Base-by-base conservation (phyloP, 768 basidiomycete genomes). In the Boletus huronensis region DNA sequence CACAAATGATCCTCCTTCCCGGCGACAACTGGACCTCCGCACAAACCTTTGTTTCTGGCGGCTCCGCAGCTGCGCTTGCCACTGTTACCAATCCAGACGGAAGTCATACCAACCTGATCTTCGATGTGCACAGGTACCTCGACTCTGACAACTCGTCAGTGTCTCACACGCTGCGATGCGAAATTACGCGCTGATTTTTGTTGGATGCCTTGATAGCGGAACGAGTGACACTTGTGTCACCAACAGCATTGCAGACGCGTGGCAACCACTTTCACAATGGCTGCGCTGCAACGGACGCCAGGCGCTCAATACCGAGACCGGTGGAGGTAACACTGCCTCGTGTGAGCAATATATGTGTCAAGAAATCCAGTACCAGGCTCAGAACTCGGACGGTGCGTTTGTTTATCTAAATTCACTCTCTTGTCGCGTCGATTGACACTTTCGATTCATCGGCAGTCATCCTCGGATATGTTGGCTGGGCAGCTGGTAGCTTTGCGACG, bases 231-330 rank as follows among this genome's bases (percentile, higher is more conserved):
- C 28, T 3, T 59, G 58, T 16, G 48, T 50, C 28, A 43, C 44
- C 5, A 50, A 59, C 40, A 53, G 23, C 25, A 59, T 59, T 9
- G 29, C 21, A 6, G 26, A 36, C 10, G 72, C 76, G 13, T 78
- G 79, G 75, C 65, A 65, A 10, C 74, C 77, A 3, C 72, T 82
- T 3, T 44, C 43, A 28, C 26, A n/a, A n/a, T 44, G 43, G 43
- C n/a, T 44, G n/a, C 43, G 43, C 6, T 44, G 42, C 26, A 43
- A 43, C 9, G 42, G 72, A 5, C 72, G 82, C 14, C 78, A 81
- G 58, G 83, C 80, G 0, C 70, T 84, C 64, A 77, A 81, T 61
- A 80, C 79, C 7, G 82, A 83, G 64, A 82, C 81, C 2, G 82
- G 83, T 45, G 82, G 81, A 26, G 81, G 81, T 8, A 77, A 82